A percentile compares a stretch with the other conserved stretches of the same genome.
phyloP scores from a whole-genome alignment of 2,329 filamentous ascomycete genomes.

The Fonsecaea monophora region DNA sequence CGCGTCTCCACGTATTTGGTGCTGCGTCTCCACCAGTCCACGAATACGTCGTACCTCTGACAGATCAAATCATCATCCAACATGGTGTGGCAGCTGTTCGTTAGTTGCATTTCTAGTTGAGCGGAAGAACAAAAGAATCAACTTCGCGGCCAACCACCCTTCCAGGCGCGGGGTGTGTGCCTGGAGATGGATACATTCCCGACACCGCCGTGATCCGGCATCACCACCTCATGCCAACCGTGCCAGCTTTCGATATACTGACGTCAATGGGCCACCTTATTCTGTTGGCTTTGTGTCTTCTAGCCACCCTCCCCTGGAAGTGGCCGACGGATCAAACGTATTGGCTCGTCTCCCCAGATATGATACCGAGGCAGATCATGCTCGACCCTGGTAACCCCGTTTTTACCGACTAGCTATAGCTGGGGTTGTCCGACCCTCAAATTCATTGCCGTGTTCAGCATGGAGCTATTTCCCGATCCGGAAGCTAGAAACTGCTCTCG shows the following conservation, averaged over 20 bases:
- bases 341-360: not conserved
- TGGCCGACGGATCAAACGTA: not conserved
- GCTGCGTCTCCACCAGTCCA: not conserved
- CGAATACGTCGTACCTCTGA: too few species aligned
- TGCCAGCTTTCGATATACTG: not conserved
- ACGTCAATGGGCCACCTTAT: not conserved
- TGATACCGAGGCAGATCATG: constrained; percentile 13
- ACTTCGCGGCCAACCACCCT: constrained; percentile 10
- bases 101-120: constrained; percentile 1
- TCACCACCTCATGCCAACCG: too few species aligned
- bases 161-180: not conserved
- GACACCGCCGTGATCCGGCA: not conserved
- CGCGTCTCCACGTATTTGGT: not conserved
- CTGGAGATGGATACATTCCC: not conserved
- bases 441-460: not conserved
- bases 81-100: not conserved
- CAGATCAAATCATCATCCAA: not conserved
- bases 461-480: constrained; percentile 1
- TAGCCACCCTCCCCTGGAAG: not conserved
- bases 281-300: not conserved
- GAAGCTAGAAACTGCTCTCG: constrained; percentile 9
- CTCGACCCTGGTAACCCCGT: not conserved
- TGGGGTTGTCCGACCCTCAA: not conserved
- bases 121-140: not conserved
- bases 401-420: not conserved